Conservation (phyloP, 2,329 filamentous ascomycete species). For the Hyphodiscus sp. region DNA sequence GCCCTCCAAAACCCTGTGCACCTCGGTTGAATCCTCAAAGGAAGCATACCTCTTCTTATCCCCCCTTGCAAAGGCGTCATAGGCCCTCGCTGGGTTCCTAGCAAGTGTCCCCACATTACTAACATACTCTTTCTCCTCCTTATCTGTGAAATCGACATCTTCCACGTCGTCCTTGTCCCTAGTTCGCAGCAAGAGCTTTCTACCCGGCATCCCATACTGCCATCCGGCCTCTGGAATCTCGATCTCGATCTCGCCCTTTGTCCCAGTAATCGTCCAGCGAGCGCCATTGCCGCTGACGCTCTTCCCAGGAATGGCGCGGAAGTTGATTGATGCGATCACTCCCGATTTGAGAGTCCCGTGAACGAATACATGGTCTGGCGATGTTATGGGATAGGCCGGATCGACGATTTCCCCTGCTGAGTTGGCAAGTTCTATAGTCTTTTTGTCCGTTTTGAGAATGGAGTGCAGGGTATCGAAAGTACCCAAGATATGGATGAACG, state of each 20-base stretch:
- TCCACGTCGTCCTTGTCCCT: neutral
- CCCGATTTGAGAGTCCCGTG: constrained; percentile 30
- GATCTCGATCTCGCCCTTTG: constrained; percentile 31
- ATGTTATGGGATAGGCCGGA: constrained; percentile 22
- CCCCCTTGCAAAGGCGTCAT: neutral
- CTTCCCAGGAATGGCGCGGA: constrained; percentile 13
- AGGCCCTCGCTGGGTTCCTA: neutral
- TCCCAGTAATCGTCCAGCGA: constrained; percentile 34
- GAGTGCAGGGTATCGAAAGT: constrained; percentile 25
- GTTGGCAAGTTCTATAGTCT: constrained; percentile 12
- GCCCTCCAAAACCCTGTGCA: neutral
- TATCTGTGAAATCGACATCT: neutral
- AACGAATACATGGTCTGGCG: constrained; percentile 32
- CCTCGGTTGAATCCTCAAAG: neutral
- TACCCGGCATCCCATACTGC: neutral
- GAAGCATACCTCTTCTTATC: neutral
- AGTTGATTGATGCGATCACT: constrained; percentile 22
- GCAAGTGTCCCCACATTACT: neutral
- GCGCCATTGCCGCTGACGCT: constrained; percentile 22
- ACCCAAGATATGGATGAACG: constrained; percentile 30
- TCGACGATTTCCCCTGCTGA: constrained; percentile 20
- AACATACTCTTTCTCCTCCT: neutral
- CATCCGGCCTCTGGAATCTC: constrained; percentile 6
- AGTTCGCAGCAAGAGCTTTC: neutral
- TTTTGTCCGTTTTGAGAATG: constrained; percentile 19